phyloP scores from a whole-genome alignment of 129 eudicot species.

The Saposhnikovia divaricata region DNA sequence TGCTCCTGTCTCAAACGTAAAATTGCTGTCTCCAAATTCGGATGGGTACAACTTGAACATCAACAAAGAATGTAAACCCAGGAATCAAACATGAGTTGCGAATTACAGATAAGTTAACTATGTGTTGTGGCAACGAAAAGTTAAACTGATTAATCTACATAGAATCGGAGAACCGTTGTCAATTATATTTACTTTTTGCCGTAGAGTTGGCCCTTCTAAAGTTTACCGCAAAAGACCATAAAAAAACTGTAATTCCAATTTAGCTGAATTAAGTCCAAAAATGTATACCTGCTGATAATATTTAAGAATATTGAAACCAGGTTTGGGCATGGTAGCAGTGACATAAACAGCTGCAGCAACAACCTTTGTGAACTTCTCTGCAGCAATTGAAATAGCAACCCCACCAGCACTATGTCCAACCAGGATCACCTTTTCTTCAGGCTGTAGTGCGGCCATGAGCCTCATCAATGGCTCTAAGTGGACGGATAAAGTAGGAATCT shows the following conservation, averaged over 20 bases:
- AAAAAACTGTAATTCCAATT: too few species aligned
- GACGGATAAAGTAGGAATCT: slow-evolving; percentile 15
- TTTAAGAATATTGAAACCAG: slow-evolving; percentile 8
- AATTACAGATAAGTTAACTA: not conserved
- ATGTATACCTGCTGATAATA: not conserved
- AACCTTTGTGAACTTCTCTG: slow-evolving; percentile 20
- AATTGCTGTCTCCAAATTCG: slow-evolving; percentile 8
- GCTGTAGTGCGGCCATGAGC: slow-evolving; percentile 24
- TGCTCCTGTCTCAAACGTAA: slow-evolving; percentile 13
- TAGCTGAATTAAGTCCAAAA: not conserved
- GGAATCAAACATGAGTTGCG: not conserved
- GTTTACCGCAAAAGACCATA: not conserved
- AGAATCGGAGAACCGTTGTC: not conserved
- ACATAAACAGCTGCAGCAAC: slow-evolving; percentile 19
- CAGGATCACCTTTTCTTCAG: slow-evolving; percentile 23
- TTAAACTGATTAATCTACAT: not conserved
- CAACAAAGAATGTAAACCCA: not conserved
- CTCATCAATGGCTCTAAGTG: slow-evolving; percentile 20
- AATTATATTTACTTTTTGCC: not conserved
- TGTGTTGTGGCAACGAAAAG: not conserved
- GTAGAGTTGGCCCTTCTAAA: not conserved
- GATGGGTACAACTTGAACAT: not conserved
- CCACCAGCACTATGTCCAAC: slow-evolving; percentile 29
- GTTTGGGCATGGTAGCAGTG: slow-evolving; percentile 26
- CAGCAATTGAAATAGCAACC: slow-evolving; percentile 23